phyloP scores from a whole-genome alignment of 192 early-diverging fungal genomes.

The Podila clonocystis region DNA sequence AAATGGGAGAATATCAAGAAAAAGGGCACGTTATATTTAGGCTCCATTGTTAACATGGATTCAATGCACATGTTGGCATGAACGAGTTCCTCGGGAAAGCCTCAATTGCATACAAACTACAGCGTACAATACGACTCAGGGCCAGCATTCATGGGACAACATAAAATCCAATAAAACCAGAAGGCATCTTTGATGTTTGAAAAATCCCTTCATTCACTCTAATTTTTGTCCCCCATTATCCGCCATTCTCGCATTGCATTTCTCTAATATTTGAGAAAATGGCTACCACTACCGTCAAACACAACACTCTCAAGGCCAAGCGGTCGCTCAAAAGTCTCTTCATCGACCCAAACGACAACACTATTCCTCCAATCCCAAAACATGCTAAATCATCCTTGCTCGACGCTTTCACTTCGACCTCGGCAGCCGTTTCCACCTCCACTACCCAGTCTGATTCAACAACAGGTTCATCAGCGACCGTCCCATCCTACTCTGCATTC shows the following conservation, averaged over 20 bases:
- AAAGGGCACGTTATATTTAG: too few species aligned
- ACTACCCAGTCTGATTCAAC: not conserved
- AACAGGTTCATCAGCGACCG: not conserved
- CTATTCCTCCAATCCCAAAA: not conserved
- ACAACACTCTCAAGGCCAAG: not conserved
- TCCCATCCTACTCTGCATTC: constrained; percentile 16
- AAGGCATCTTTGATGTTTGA: too few species aligned
- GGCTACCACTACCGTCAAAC: not conserved
- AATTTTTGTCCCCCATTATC: not conserved
- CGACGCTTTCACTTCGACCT: not conserved
- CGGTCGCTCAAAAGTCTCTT: not conserved
- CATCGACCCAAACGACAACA: not conserved
- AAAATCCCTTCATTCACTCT: not conserved
- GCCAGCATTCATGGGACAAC: too few species aligned
- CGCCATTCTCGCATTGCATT: not conserved
- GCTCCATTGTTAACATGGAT: too few species aligned
- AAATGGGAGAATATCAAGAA: too few species aligned
- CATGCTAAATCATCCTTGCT: not conserved
- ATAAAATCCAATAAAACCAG: too few species aligned
- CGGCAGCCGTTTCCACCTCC: not conserved
- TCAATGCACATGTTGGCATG: not conserved
- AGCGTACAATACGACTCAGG: too few species aligned
- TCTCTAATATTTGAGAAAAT: not conserved
- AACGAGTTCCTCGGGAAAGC: not conserved
- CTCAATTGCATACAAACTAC: not conserved